phyloP scores from a whole-genome alignment of 352 stramenopile genomes.

The Phytophthora constricta region DNA sequence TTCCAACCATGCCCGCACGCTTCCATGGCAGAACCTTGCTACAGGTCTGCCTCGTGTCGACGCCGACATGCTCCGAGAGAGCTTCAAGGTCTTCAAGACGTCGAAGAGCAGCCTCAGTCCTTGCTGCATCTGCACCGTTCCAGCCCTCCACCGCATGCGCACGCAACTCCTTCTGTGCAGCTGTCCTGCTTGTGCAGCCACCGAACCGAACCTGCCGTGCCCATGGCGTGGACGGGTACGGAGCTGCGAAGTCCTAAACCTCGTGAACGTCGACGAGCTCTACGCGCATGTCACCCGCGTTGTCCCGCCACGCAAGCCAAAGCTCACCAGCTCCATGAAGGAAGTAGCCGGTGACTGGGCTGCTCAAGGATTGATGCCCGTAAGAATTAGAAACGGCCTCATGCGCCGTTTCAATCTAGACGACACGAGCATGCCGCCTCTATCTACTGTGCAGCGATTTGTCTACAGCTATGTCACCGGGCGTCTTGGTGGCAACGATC shows the following conservation, averaged over 20 bases:
- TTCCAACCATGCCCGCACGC: background rate
- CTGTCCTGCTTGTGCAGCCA: background rate
- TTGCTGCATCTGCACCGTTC: background rate
- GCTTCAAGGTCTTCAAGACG: background rate
- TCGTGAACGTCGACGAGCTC: background rate
- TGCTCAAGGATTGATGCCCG: background rate
- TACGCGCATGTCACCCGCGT: background rate
- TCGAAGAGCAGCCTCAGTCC: background rate
- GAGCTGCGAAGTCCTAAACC: background rate
- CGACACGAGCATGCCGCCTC: background rate
- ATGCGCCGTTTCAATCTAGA: background rate
- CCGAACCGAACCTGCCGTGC: background rate
- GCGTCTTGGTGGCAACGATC: background rate
- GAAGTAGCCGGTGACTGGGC: background rate
- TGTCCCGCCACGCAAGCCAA: background rate
- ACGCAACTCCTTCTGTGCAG: background rate
- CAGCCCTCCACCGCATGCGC: background rate
- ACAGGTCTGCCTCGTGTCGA: background rate
- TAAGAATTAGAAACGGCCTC: background rate
- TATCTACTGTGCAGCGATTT: background rate
- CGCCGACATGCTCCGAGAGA: background rate
- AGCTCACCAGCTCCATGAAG: background rate
- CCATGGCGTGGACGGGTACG: background rate
- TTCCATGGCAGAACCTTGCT: background rate
- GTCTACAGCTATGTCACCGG: background rate